phyloP scores from a whole-genome alignment of 805 yeast genomes.

The Lachancea cidri region DNA sequence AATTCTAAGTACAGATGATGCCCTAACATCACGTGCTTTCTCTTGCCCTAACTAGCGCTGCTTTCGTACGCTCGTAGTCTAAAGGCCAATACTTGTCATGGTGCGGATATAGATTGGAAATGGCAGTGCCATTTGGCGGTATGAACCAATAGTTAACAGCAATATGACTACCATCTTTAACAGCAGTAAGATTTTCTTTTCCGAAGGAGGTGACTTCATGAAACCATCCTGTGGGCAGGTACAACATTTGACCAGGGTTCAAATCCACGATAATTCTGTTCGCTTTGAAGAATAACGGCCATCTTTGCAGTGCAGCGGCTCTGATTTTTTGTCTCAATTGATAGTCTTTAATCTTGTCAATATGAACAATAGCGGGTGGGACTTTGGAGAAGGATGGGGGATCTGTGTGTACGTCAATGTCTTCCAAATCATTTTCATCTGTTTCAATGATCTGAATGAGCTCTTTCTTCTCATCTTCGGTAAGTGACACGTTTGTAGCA shows the following conservation, averaged over 20 bases:
- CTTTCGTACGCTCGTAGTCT: conserved; percentile 44
- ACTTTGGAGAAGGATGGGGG: conserved; percentile 67
- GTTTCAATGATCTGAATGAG: conserved; percentile 25
- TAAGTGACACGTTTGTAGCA: conserved; percentile 25
- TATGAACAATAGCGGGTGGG: conserved; percentile 59
- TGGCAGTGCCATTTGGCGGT: conserved; percentile 46
- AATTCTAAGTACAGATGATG: no score
- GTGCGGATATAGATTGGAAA: conserved; percentile 35
- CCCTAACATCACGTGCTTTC: conserved; percentile 5
- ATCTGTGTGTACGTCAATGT: conserved; percentile 29
- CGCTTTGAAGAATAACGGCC: conserved; percentile 45
- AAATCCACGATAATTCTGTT: conserved; percentile 43
- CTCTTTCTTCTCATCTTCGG: conserved; percentile 18
- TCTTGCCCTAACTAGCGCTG: conserved; percentile 25
- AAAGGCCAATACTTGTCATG: conserved; percentile 48
- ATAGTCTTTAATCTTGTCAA: conserved; percentile 44
- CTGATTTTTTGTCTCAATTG: conserved; percentile 27
- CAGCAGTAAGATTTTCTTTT: conserved; percentile 15
- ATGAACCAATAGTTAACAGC: conserved; percentile 74
- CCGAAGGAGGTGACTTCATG: conserved; percentile 73
- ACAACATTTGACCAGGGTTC: conserved; percentile 61
- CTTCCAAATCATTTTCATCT: conserved; percentile 18
- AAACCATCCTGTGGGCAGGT: conserved; percentile 76
- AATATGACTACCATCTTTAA: conserved; percentile 39
- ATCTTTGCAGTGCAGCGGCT: conserved; percentile 37